Conservation (phyloP, 1,284 basidiomycete genomes). For the Grifola frondosa region DNA sequence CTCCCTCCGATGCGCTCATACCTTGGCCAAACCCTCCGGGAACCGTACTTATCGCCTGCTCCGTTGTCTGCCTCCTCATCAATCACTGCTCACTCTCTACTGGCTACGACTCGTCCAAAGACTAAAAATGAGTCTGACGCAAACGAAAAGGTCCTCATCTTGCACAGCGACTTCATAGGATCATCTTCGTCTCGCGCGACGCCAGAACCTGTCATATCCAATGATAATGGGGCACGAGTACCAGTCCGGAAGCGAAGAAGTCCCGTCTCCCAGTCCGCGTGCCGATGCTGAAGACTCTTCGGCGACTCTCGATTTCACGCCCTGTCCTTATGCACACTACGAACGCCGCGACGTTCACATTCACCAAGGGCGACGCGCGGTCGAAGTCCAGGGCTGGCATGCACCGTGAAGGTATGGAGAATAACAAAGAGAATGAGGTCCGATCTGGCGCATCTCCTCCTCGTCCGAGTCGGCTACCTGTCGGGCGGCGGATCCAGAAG, state of each 20-base stretch:
- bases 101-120: slow-evolving; percentile 5
- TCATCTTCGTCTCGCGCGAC: slow-evolving; percentile 5
- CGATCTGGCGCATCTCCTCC: too few relatives aligned
- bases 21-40: too few relatives aligned
- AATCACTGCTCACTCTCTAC: slow-evolving; percentile 1
- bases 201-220: too few relatives aligned
- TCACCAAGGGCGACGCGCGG: background rate
- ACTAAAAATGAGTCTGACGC: slow-evolving; percentile 13
- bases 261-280: slow-evolving; percentile 27
- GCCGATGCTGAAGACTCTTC: slow-evolving; percentile 21
- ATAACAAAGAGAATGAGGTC: too few relatives aligned
- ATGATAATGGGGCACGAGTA: background rate
- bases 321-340: slow-evolving; percentile 26
- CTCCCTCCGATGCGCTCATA: too few relatives aligned
- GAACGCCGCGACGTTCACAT: slow-evolving; percentile 16
- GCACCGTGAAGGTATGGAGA: background rate
- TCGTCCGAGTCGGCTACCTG: too few relatives aligned
- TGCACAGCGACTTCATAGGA: slow-evolving; percentile 18
- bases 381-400: background rate
- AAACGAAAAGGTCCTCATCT: slow-evolving; percentile 22
- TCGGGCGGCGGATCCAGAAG: too few relatives aligned
- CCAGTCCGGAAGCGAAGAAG: slow-evolving; percentile 14
- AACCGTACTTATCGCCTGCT: too few relatives aligned
- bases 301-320: slow-evolving; percentile 29
- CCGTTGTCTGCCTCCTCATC: slow-evolving; percentile 2